Percentiles rank a stretch among this genome's conserved stretches.
phyloP scores from a whole-genome alignment of 2,329 filamentous ascomycete genomes.

The Didymella sp. region DNA sequence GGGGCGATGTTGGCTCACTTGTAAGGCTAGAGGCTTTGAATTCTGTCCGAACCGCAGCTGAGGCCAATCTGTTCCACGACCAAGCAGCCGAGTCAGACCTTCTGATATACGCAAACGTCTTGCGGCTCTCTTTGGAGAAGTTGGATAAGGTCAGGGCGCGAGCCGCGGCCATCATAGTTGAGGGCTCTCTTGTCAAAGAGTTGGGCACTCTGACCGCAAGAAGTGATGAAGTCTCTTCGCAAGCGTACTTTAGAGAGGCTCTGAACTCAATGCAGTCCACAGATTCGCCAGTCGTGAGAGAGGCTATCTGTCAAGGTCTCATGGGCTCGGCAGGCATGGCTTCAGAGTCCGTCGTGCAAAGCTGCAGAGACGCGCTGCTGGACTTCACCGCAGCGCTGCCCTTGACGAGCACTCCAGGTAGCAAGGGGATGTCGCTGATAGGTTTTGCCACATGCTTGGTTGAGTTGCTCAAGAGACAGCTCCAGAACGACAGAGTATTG shows the following conservation, averaged over 20 bases:
- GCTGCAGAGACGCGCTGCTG: constrained; percentile 70
- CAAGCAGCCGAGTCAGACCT: constrained; percentile 22
- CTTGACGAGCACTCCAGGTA: neutral
- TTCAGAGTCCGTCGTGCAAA: constrained; percentile 75
- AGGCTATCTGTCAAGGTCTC: constrained; percentile 68
- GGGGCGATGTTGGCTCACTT: constrained; percentile 88
- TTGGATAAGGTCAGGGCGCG: constrained; percentile 77
- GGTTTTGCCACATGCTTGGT: constrained; percentile 38
- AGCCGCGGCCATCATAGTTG: constrained; percentile 35
- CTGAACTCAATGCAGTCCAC: constrained; percentile 46
- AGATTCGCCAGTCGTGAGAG: constrained; percentile 22
- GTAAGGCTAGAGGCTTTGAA: constrained; percentile 81
- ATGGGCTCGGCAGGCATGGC: constrained; percentile 79
- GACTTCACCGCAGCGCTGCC: constrained; percentile 48
- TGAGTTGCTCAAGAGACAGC: constrained; percentile 37
- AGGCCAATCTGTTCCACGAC: constrained; percentile 25
- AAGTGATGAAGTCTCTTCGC: constrained; percentile 61
- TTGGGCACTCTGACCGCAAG: constrained; percentile 17
- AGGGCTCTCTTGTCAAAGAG: constrained; percentile 6
- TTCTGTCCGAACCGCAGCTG: constrained; percentile 61
- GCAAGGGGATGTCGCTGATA: constrained; percentile 30
- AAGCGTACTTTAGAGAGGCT: constrained; percentile 64
- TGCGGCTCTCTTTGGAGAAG: constrained; percentile 84
- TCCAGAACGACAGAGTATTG: constrained; percentile 70
- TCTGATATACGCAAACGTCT: constrained; percentile 51